Evolutionary conservation across 176 grass and related monocot genomes (phyloP).

Genomic region (Phoenix roebelenii): DNA sequence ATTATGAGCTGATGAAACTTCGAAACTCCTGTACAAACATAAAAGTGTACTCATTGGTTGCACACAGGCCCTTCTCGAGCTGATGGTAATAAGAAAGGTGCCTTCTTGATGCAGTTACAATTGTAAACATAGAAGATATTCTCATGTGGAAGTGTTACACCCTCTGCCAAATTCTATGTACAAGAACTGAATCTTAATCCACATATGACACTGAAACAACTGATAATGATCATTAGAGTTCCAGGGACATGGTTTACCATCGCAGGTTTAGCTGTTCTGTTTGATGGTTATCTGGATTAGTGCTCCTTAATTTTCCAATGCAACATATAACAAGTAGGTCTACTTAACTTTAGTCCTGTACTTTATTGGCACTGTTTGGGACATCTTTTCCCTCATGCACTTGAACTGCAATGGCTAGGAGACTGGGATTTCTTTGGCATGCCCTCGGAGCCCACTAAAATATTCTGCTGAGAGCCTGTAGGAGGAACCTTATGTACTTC

Average conservation of each 20-base stretch:
- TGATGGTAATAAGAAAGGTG: no score
- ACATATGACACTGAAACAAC: background rate
- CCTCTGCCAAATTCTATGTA: no score
- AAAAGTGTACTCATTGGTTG: no score
- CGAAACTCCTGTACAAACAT: no score
- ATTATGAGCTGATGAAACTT: no score
- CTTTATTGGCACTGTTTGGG: constrained; percentile 19
- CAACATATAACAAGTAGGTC: background rate
- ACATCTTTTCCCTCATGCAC: constrained; percentile 28
- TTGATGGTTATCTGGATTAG: constrained; percentile 1
- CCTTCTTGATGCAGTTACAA: no score
- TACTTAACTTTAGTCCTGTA: constrained; percentile 19
- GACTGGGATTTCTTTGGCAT: constrained; percentile 15
- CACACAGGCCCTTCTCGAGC: no score
- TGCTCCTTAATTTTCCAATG: constrained; percentile 6
- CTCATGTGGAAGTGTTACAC: no score
- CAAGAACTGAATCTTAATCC: no score
- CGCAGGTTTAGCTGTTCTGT: background rate
- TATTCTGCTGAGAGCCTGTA: constrained; percentile 2
- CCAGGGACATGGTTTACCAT: constrained; percentile 6
- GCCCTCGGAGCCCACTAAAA: constrained; percentile 14
- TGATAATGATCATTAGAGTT: constrained; percentile 5
- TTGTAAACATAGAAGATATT: no score
- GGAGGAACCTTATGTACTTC: constrained; percentile 12
- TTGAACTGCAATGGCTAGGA: constrained; percentile 5